These are phyloP conservation scores for Colletotrichum gigasporum DNA, from an alignment of 2,329 filamentous ascomycete species.

Conservation along the genomic window DNA sequence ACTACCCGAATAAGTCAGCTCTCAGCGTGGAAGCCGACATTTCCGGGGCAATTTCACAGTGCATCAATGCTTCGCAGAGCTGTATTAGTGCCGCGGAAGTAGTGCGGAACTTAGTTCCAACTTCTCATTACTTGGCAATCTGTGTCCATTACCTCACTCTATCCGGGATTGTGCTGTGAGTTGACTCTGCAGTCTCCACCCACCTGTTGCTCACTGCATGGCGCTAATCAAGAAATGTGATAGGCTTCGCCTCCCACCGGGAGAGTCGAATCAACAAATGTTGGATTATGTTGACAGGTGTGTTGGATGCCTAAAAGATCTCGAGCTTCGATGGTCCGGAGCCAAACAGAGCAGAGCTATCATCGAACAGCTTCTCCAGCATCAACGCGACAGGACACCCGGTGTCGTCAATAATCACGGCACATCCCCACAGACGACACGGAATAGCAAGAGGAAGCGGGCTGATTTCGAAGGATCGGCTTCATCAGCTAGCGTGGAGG, in stretches of 20 bases:
- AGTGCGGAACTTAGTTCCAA: slow-evolving; percentile 37
- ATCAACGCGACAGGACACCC: slow-evolving; percentile 2
- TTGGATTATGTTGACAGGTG: slow-evolving; percentile 34
- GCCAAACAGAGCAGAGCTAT: slow-evolving; percentile 36
- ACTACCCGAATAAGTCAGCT: background rate
- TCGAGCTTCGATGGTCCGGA: slow-evolving; percentile 38
- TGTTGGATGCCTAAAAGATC: slow-evolving; percentile 34
- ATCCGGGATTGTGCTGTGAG: slow-evolving; percentile 38
- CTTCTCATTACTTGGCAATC: slow-evolving; percentile 39
- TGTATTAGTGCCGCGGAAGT: slow-evolving; percentile 40
- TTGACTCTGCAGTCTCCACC: too few species aligned
- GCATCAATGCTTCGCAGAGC: slow-evolving; percentile 36
- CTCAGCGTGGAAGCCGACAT: background rate
- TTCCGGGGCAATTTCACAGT: slow-evolving; percentile 29
- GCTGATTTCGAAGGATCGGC: too few species aligned
- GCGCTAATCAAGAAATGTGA: too few species aligned
- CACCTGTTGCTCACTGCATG: too few species aligned
- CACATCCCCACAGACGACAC: background rate
- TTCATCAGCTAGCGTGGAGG: background rate
- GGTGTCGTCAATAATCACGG: background rate
- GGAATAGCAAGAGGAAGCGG: too few species aligned
- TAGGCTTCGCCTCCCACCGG: too few species aligned
- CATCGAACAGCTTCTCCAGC: slow-evolving; percentile 36
- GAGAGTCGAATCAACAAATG: background rate
- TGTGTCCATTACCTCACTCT: slow-evolving; percentile 39